Base-by-base conservation (phyloP, 495 filamentous ascomycete species). In the Penicillium crystallinum region DNA sequence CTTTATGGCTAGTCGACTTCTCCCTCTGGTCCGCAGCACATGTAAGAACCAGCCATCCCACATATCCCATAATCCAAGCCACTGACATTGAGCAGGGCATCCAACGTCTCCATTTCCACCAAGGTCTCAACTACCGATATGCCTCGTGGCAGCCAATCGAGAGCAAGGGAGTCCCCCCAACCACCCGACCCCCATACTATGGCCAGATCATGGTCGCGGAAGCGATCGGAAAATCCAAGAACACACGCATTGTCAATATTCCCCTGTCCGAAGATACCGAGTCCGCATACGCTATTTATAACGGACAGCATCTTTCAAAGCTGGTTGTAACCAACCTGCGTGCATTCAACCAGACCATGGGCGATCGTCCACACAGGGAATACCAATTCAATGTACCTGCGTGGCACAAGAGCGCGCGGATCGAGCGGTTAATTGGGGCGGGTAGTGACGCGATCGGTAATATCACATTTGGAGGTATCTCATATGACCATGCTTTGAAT, bases 111-210 rank as follows among this genome's bases (percentile, higher is more conserved):
- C 45, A 63, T 11, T 57, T 63, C 7, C 61, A 63, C 36, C 57
- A 58, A 54, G 61, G 61, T 3, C 52, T 55, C 1, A 46, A 60
- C 36, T 63, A 63, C 30, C 52, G 57, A 4, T 64, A 61, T 21
- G 46, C 52, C 2, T 61, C 54, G 1, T 61, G 61, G 61, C 57
- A 64, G 30, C 57, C 61, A 1, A 58, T 64, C n/a, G 6, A 15
- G 1, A 52, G 39, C 30, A 51, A 58, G 10, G 46, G 52, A 2
- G 10, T 37, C 0, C 29, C 45, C 2, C 55, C 54, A 6, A 31
- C 47, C 9, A 61, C 61, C 6, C 15, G 49, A 6, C 39, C 58
- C 7, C 61, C 52, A 5, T 61, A 56, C 30, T 58, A 58, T 19
- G 55, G 55, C 9, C 58, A 64, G 10, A 54, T 61, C 21, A 54